Evolutionary conservation across 768 basidiomycete species (phyloP), one percentile per base, ranked within the genome.

Genomic region (Tulasnella sp.): DNA sequence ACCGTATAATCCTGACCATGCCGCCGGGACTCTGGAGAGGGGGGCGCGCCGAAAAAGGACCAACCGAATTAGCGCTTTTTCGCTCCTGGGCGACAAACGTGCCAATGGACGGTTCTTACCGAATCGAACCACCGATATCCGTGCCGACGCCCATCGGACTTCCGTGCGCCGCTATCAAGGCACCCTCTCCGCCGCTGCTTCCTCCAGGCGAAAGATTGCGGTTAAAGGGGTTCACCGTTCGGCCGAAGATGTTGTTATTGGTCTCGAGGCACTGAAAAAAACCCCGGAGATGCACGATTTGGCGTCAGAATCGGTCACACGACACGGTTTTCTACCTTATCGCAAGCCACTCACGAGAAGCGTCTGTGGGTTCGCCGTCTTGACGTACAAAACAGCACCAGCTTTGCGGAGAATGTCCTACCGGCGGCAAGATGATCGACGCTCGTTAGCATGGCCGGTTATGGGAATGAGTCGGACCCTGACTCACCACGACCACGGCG

Each of bases 341-440:
- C 31, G 74, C 62, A 68, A 68, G 74, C 74, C 56, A 83, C 88
- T 84, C 80, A 88, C 89, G 62, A 89, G 85, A 39, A 89, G 81
- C 34, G 88, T 89, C 83, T 88, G 88, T 48, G 88, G 87, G 80
- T 87, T 88, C 80, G 88, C 88, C 18, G 88, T 88, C 83, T 87
- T 87, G 74, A 86, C 85, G 74, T 87, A 88, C 75, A 88, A 83
- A 71, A 88, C 85, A 9, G 88, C 88, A 18, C 88, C 88, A 18
- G 87, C 86, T 76, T 86, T 84, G 38, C 86, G 86, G 44, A 90
- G 85, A 71, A 90, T 86, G 31, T 85, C 80, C 78, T 79, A 56
- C 27, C 42, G 40, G 48, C 27, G 38, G 73, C 75, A 56, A 39
- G 75, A 56, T n/a, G 46, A 48, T 48, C 44, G 62, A 36, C 62